Percentiles rank a stretch among this genome's conserved stretches.
Evolutionary conservation across 202 grass and related monocot genomes (phyloP).

Genomic region (Panicum virgatum): DNA sequence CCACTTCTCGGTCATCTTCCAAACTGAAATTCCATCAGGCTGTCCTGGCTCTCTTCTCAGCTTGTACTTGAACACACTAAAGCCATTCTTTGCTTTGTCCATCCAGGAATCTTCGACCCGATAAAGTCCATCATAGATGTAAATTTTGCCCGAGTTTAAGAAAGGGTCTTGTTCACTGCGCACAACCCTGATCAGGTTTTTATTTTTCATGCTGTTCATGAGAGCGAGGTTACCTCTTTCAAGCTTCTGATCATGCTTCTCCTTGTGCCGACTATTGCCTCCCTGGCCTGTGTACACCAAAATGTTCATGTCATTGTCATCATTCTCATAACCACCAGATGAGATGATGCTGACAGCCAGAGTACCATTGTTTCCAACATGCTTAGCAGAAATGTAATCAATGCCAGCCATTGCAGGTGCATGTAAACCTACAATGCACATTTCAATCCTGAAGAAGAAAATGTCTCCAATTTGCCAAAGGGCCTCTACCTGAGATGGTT

Average conservation of each 20-base stretch:
- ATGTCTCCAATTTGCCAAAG: too few species aligned
- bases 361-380: slow-evolving; percentile 27
- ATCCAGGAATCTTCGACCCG: slow-evolving; percentile 59
- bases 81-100: slow-evolving; percentile 56
- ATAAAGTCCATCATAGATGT: slow-evolving; percentile 88
- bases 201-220: slow-evolving; percentile 50
- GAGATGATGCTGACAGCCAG: slow-evolving; percentile 62
- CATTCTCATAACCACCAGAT: slow-evolving; percentile 75
- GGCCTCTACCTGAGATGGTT: too few species aligned
- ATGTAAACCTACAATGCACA: slow-evolving; percentile 57
- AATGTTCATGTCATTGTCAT: slow-evolving; percentile 47
- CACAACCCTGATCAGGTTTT: slow-evolving; percentile 79
- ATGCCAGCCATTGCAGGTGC: slow-evolving; percentile 63
- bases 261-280: slow-evolving; percentile 57
- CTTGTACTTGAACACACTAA: slow-evolving; percentile 73
- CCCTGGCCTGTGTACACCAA: slow-evolving; percentile 75
- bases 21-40: slow-evolving; percentile 61
- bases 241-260: slow-evolving; percentile 80
- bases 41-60: slow-evolving; percentile 71
- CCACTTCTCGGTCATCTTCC: slow-evolving; percentile 86
- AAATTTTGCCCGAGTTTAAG: slow-evolving; percentile 47
- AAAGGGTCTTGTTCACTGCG: slow-evolving; percentile 57
- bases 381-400: slow-evolving; percentile 51
- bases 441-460: slow-evolving; percentile 66
- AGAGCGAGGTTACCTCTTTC: slow-evolving; percentile 84